phyloP scores from a whole-genome alignment of 176 grass and related monocot species.

The Hordeum marinum region DNA sequence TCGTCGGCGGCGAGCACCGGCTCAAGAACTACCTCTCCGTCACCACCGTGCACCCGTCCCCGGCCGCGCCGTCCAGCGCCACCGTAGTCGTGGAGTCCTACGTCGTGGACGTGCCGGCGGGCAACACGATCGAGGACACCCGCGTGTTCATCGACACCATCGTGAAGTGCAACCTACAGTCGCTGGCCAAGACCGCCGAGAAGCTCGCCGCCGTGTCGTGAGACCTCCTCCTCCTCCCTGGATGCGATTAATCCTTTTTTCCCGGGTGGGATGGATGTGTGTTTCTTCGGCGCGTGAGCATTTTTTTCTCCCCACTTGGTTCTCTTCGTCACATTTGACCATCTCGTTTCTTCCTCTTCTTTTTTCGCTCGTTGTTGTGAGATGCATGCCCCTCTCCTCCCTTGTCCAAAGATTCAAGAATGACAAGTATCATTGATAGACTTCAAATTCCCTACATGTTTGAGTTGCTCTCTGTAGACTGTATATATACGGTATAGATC shows the following conservation, averaged over 20 bases:
- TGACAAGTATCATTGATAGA: conserved; percentile 29
- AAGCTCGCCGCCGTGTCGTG: conserved; percentile 39
- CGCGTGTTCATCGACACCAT: conserved; percentile 92
- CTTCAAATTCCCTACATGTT: conserved; percentile 2
- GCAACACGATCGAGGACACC: conserved; percentile 92
- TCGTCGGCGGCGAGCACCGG: conserved; percentile 91
- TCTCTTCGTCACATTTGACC: conserved; percentile 39
- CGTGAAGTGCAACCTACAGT: conserved; percentile 97
- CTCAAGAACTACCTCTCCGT: conserved; percentile 86
- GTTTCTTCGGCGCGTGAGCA: conserved; percentile 36
- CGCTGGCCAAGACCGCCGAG: conserved; percentile 78
- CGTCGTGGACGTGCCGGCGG: conserved; percentile 86
- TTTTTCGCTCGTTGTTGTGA: conserved; percentile 33
- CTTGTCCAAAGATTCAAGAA: conserved; percentile 40
- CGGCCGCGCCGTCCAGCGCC: conserved; percentile 35
- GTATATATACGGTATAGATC: conserved; percentile 12
- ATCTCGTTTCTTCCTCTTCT: neutral
- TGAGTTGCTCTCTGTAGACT: conserved; percentile 19
- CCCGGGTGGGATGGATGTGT: conserved; percentile 25
- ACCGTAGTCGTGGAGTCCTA: conserved; percentile 96
- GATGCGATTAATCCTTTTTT: conserved; percentile 20
- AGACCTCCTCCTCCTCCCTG: neutral
- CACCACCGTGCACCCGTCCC: conserved; percentile 69
- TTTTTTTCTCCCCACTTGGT: neutral
- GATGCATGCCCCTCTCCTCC: conserved; percentile 19